These are phyloP conservation scores for Xylaria sp. DNA, from an alignment of 2,329 filamentous ascomycete species.

Conservation along the genomic window DNA sequence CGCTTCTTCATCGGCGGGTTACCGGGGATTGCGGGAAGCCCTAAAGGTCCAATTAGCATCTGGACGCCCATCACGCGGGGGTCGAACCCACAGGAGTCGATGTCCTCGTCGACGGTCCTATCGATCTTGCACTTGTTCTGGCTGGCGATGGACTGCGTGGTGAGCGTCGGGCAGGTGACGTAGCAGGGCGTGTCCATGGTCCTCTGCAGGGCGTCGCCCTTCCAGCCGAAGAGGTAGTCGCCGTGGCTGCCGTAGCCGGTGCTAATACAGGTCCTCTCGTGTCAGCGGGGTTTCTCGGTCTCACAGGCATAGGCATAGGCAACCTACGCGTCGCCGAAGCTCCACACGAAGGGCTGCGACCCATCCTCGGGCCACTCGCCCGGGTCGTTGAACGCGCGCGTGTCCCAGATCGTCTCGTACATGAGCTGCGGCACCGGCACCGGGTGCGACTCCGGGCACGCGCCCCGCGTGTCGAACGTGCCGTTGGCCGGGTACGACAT, in stretches of 20 bases:
- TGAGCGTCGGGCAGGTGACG: constrained; percentile 37
- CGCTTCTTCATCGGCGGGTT: constrained; percentile 22
- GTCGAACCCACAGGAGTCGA: constrained; percentile 38
- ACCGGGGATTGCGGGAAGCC: constrained; percentile 30
- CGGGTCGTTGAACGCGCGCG: constrained; percentile 40
- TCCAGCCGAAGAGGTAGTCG: constrained; percentile 47
- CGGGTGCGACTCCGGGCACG: constrained; percentile 43
- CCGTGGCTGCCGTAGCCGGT: constrained; percentile 41
- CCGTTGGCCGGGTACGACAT: constrained; percentile 45
- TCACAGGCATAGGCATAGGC: neutral
- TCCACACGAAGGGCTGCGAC: constrained; percentile 40
- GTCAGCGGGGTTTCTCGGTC: neutral
- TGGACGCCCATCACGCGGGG: neutral
- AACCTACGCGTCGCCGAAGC: constrained; percentile 34
- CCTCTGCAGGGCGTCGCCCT: constrained; percentile 40
- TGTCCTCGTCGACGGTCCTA: constrained; percentile 35
- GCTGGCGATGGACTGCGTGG: constrained; percentile 36
- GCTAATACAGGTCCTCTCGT: constrained; percentile 21
- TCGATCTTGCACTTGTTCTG: constrained; percentile 40
- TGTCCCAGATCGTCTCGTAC: constrained; percentile 45
- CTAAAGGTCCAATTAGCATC: constrained; percentile 13
- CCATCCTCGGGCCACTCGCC: constrained; percentile 43
- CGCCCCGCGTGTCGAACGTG: constrained; percentile 39
- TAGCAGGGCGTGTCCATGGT: constrained; percentile 40
- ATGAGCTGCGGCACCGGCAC: constrained; percentile 45